phyloP scores from a whole-genome alignment of 805 yeast species.

The Tanozyma kutaoensis region DNA sequence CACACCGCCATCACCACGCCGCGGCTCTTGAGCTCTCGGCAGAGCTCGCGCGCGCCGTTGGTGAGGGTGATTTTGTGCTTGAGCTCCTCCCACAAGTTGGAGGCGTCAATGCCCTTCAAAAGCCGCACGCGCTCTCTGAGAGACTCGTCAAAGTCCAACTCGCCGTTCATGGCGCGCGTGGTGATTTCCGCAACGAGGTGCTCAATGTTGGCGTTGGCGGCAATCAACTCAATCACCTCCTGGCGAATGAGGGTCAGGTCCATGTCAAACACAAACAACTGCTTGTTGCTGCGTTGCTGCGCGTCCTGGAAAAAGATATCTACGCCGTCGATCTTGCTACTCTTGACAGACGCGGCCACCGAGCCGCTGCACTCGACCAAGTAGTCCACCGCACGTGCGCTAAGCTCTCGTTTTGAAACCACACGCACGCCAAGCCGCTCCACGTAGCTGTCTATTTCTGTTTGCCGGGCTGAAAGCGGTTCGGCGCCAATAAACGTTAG shows the following conservation, averaged over 20 bases:
- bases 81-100: constrained; percentile 65
- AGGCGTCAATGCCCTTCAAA: constrained; percentile 70
- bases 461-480: too few relatives aligned
- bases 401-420: too few relatives aligned
- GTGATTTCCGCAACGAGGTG: constrained; percentile 80
- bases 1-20: constrained; percentile 76
- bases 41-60: constrained; percentile 72
- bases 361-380: too few relatives aligned
- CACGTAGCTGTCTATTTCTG: too few relatives aligned
- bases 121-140: constrained; percentile 61
- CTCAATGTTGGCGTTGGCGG: constrained; percentile 87
- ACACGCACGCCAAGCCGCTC: too few relatives aligned
- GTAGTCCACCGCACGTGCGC: too few relatives aligned
- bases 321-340: too few relatives aligned
- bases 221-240: constrained; percentile 93
- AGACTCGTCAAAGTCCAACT: constrained; percentile 79
- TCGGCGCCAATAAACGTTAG: too few relatives aligned
- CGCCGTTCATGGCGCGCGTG: constrained; percentile 93
- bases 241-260: constrained; percentile 93
- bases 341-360: too few relatives aligned
- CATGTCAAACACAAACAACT: constrained; percentile 87
- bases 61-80: constrained; percentile 60
- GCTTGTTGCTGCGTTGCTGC: constrained; percentile 20
- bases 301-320: too few relatives aligned
- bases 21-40: constrained; percentile 40